These are phyloP conservation scores for Leptographium lundbergii DNA, from an alignment of 2,329 filamentous ascomycete genomes.

Conservation along the genomic window DNA sequence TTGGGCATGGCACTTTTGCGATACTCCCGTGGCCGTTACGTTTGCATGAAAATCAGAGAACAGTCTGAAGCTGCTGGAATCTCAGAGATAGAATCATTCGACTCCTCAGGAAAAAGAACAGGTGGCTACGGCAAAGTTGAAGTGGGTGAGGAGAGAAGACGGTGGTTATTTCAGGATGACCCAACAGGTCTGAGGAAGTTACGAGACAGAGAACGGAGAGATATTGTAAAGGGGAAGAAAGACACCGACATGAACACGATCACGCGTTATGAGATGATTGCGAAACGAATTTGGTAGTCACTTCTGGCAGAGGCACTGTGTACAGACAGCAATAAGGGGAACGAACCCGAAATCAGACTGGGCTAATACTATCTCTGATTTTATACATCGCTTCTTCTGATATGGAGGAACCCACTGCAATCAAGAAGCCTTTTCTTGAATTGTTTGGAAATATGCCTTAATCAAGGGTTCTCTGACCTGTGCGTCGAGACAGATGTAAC, in stretches of 20 bases:
- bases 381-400: neutral
- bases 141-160: conserved; percentile 72
- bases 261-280: conserved; percentile 84
- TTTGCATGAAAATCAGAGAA: conserved; percentile 64
- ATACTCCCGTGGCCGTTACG: conserved; percentile 68
- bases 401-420: neutral
- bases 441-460: conserved; percentile 43
- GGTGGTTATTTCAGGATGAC: conserved; percentile 81
- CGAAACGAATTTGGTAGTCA: conserved; percentile 83
- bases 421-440: neutral
- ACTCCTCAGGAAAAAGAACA: conserved; percentile 60
- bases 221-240: conserved; percentile 41
- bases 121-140: conserved; percentile 81
- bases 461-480: conserved; percentile 51
- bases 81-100: conserved; percentile 40
- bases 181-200: conserved; percentile 52
- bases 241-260: conserved; percentile 53
- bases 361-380: neutral
- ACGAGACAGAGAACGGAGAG: conserved; percentile 50
- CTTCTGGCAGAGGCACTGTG: neutral
- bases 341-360: neutral
- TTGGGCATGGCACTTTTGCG: conserved; percentile 78
- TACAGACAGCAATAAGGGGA: neutral
- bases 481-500: conserved; percentile 55
- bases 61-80: conserved; percentile 31